phyloP scores from a whole-genome alignment of 164 flowering plant species.

The Nymphaea thermarum region DNA sequence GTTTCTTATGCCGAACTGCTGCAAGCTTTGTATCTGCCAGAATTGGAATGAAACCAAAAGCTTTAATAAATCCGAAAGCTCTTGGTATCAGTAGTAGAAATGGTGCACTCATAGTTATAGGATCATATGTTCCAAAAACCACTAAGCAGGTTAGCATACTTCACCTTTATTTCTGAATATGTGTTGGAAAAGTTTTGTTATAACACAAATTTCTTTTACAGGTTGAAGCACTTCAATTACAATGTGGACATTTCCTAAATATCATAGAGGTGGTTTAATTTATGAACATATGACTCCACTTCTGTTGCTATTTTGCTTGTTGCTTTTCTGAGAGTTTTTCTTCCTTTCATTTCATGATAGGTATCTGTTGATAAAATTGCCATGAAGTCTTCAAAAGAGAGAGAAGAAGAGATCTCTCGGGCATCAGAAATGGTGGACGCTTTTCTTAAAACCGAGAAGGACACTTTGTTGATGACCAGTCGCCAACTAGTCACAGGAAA shows the following conservation, averaged over 20 bases:
- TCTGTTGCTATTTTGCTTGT: constrained; percentile 1
- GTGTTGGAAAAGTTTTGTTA: not conserved
- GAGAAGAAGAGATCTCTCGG: constrained; percentile 67
- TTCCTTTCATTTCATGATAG: constrained; percentile 20
- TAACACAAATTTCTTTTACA: constrained; percentile 13
- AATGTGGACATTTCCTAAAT: constrained; percentile 34
- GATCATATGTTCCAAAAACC: constrained; percentile 98
- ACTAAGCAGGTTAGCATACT: constrained; percentile 67
- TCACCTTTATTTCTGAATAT: constrained; percentile 3
- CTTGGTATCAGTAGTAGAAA: constrained; percentile 51
- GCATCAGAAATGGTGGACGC: constrained; percentile 68
- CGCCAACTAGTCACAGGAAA: constrained; percentile 80
- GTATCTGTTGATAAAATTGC: constrained; percentile 85
- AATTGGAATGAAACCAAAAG: constrained; percentile 69
- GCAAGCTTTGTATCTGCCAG: constrained; percentile 98
- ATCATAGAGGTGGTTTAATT: constrained; percentile 57
- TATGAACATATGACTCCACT: not conserved
- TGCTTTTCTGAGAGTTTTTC: not conserved
- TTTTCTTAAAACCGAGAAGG: constrained; percentile 45
- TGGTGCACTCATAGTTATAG: constrained; percentile 89
- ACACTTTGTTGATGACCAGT: constrained; percentile 85
- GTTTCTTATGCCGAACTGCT: constrained; percentile 91
- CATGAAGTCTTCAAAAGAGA: constrained; percentile 61
- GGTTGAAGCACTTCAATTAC: constrained; percentile 75
- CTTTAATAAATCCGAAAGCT: constrained; percentile 70